Conservation (phyloP, 495 filamentous ascomycete species). For the Astrocystis sublimbata region DNA sequence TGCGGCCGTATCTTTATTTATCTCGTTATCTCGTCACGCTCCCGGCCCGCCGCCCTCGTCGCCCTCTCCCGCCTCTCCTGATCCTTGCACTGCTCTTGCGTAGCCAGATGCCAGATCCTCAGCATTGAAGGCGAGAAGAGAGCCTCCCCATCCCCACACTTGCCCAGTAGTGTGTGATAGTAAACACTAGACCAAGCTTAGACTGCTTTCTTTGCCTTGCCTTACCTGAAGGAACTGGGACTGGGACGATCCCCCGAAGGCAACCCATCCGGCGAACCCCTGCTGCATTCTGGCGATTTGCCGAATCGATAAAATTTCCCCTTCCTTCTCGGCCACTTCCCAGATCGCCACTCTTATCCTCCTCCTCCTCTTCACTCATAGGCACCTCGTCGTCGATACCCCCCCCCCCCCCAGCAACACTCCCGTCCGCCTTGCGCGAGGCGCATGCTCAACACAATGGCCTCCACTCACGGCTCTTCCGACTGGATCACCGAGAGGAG, state of each 20-base stretch:
- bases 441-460: conserved; percentile 11
- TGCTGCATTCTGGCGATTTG: conserved; percentile 10
- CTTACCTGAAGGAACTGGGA: neutral
- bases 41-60: conserved; percentile 5
- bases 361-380: conserved; percentile 6
- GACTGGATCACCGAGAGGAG: conserved; percentile 9
- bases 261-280: conserved; percentile 7
- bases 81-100: conserved; percentile 16
- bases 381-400: neutral
- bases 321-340: conserved; percentile 5
- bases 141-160: conserved; percentile 17
- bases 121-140: conserved; percentile 9
- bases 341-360: neutral
- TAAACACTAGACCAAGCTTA: neutral
- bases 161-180: neutral
- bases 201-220: neutral
- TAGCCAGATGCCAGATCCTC: no score
- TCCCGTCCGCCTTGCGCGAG: conserved; percentile 2
- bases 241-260: neutral
- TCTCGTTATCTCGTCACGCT: conserved; percentile 8
- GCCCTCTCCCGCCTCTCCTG: conserved; percentile 9
- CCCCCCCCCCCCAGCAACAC: neutral
- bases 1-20: conserved; percentile 7
- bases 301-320: conserved; percentile 17
- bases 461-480: conserved; percentile 11